A percentile compares a stretch with the other conserved stretches of the same genome.
Conservation (phyloP, 768 basidiomycete genomes). For the Cystobasidium onofrii region DNA sequence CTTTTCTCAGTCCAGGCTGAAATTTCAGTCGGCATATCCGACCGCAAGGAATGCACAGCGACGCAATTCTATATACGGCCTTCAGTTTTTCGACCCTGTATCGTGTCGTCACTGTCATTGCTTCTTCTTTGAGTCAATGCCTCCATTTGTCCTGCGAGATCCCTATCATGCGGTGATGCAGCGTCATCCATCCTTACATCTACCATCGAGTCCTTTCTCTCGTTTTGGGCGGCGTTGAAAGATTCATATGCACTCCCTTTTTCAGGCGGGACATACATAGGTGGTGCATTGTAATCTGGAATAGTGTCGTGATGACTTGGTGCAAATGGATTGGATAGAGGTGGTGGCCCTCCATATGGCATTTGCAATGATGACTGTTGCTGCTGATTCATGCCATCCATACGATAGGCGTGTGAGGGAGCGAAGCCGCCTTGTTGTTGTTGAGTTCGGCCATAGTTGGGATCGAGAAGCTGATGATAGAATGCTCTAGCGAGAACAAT, state of each 20-base stretch:
- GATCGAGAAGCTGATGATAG: slow-evolving; percentile 10
- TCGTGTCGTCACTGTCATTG: slow-evolving; percentile 15
- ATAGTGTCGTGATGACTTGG: neutral
- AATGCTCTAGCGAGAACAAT: neutral
- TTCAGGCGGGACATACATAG: slow-evolving; percentile 11
- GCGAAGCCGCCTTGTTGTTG: neutral
- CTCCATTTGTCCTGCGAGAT: slow-evolving; percentile 15
- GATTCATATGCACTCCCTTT: neutral
- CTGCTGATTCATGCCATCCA: neutral
- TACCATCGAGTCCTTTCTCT: slow-evolving; percentile 11
- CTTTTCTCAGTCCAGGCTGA: too few species aligned
- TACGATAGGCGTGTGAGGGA: neutral
- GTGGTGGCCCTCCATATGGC: neutral
- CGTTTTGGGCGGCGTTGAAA: neutral
- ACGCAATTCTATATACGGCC: neutral
- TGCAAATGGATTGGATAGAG: neutral
- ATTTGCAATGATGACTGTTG: neutral
- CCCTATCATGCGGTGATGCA: slow-evolving; percentile 6
- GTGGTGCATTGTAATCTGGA: neutral
- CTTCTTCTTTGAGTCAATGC: slow-evolving; percentile 1
- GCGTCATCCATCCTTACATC: neutral
- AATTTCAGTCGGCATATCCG: too few species aligned
- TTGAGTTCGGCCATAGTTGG: neutral
- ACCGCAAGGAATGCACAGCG: neutral
- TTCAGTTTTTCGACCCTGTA: neutral